phyloP scores from a whole-genome alignment of 2,329 filamentous ascomycete species.

The Didymella sp. region DNA sequence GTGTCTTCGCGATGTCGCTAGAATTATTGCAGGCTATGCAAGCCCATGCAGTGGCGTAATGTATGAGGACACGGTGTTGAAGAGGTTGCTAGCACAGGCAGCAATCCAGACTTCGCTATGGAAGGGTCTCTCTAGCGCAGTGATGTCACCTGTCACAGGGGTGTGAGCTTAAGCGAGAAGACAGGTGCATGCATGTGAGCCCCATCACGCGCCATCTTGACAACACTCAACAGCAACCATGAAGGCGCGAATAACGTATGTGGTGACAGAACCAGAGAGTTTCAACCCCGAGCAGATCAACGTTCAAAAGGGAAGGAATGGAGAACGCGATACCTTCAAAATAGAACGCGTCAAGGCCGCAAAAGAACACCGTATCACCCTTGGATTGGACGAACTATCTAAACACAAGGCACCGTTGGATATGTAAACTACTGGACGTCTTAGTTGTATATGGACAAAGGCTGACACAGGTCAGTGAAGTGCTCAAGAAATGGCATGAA shows the following conservation, averaged over 20 bases:
- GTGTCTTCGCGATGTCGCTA: background rate
- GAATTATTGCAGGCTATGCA: background rate
- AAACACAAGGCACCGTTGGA: conserved; percentile 23
- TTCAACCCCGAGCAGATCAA: conserved; percentile 70
- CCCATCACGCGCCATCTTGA: conserved; percentile 19
- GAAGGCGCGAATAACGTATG: conserved; percentile 78
- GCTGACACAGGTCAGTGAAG: conserved; percentile 52
- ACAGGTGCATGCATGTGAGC: conserved; percentile 10
- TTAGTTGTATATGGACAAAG: background rate
- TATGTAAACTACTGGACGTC: background rate
- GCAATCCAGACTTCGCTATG: conserved; percentile 24
- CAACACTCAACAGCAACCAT: conserved; percentile 48
- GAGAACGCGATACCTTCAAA: conserved; percentile 56
- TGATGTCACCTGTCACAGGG: conserved; percentile 23
- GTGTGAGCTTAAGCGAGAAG: conserved; percentile 2
- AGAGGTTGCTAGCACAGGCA: conserved; percentile 15
- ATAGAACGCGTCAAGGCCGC: conserved; percentile 69
- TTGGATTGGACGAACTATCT: conserved; percentile 76
- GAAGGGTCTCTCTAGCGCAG: conserved; percentile 16
- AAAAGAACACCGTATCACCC: conserved; percentile 80
- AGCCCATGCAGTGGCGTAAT: conserved; percentile 31
- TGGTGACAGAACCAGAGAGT: conserved; percentile 70
- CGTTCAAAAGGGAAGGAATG: conserved; percentile 51
- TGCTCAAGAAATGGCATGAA: conserved; percentile 71
- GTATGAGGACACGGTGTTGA: conserved; percentile 37